Evolutionary conservation across 176 grass and related monocot genomes (phyloP), one percentile per base, ranked within the genome.

Genomic region (Triticum monococcum): DNA sequence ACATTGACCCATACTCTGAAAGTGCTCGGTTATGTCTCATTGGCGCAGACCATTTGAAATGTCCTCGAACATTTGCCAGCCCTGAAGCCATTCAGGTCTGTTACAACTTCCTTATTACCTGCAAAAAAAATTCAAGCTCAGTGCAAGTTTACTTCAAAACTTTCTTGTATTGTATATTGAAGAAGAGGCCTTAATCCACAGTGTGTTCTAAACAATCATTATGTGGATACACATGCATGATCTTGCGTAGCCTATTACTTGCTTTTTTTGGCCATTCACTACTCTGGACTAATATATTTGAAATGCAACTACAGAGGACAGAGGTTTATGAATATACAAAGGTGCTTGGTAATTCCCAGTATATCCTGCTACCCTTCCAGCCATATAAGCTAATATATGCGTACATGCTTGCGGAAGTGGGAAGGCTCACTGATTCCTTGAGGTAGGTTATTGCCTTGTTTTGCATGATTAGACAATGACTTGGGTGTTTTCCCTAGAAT

Each of bases 301-400:
- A 85, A 88, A 81, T 71, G 40, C 54, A 72, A 87, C 69, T 41
- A 90, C 88, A 99, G 97, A 94, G 97, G 85, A 99, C 97, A 72
- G 97, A 99, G 76, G 79, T 96, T 45, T 99, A 99, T 84, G 97
- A 99, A 69, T 94, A 99, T 75, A 90, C 97, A 28, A 99, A 99
- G 82, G 97, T 99, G 82, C 90, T 92, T 46, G 94, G 94, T 60
- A 99, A 99, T 94, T 96, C 97, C 78, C 97, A 99, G 89, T 96
- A 94, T 84, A 92, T 93, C 43, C 90, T 99, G 22, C 88, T 91
- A 78, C 92, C 90, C 48, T 94, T 99, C 84, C 97, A 96, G 72
- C 97, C 97, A 41, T 99, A 99, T 82, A 99, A 99, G 85, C 88
- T 99, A 73, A 83, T 99, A 81, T 99, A 99, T 89, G 97, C 97